A percentile compares a stretch with the other conserved stretches of the same genome.
These are phyloP conservation scores for Oryza longistaminata DNA, from an alignment of 176 grass and related monocot genomes.

Conservation along the genomic window DNA sequence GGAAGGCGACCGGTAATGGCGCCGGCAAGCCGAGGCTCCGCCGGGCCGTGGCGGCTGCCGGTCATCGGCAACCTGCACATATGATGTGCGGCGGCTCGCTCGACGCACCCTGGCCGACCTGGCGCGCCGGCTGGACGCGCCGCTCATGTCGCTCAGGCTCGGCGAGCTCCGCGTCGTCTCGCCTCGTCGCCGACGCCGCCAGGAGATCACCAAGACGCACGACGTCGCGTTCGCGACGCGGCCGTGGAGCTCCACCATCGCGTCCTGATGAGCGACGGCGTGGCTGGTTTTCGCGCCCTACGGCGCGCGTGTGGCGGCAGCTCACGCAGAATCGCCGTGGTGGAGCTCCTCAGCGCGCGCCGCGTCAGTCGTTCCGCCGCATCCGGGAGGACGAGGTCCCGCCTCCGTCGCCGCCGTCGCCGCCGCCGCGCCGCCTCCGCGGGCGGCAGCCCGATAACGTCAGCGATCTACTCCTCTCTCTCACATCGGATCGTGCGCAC, in stretches of 20 bases:
- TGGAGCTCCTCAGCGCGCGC: slow-evolving; percentile 39
- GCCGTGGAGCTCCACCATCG: background rate
- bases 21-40: background rate
- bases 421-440: no score
- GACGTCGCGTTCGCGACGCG: background rate
- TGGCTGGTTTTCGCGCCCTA: slow-evolving; percentile 29
- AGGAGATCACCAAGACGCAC: background rate
- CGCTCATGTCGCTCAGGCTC: background rate
- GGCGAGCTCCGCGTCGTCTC: background rate
- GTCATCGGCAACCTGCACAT: background rate
- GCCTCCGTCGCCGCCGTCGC: slow-evolving; percentile 3
- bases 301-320: slow-evolving; percentile 38
- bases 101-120: background rate
- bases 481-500: no score
- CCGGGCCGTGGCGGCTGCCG: background rate
- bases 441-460: no score
- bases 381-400: slow-evolving; percentile 39
- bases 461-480: no score
- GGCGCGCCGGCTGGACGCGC: background rate
- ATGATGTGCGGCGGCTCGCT: background rate
- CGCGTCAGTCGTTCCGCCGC: slow-evolving; percentile 49
- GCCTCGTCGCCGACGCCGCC: background rate
- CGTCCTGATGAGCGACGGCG: background rate
- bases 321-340: slow-evolving; percentile 37
- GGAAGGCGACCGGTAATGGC: background rate